Percentiles rank a stretch among this genome's conserved stretches.
Evolutionary conservation across 1,139 yeast species (phyloP).

Genomic region (Yarrowia galli): DNA sequence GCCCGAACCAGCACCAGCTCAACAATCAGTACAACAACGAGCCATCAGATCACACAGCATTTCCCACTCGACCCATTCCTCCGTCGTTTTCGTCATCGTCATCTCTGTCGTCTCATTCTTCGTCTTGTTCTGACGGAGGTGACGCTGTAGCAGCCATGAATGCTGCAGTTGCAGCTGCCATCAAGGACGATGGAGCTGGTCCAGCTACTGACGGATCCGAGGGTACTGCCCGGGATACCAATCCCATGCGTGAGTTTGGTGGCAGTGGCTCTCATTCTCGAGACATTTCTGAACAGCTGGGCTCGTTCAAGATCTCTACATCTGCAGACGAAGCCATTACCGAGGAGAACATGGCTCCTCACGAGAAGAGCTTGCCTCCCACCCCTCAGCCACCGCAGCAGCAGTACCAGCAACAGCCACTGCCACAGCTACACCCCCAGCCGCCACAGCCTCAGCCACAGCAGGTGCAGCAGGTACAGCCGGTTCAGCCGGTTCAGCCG

Average conservation of each 20-base stretch:
- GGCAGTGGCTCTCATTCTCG: background rate
- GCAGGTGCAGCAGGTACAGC: too few species aligned
- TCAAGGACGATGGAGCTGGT: background rate
- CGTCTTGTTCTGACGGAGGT: slow-evolving; percentile 13
- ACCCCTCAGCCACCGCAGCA: background rate
- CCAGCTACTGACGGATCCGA: background rate
- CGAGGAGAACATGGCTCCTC: background rate
- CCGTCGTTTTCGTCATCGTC: slow-evolving; percentile 20
- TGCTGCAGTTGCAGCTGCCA: slow-evolving; percentile 30
- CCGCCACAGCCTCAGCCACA: too few species aligned
- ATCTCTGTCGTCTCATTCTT: slow-evolving; percentile 5
- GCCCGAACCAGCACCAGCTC: too few species aligned
- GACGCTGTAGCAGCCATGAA: slow-evolving; percentile 29
- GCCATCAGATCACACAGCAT: background rate
- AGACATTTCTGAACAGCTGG: slow-evolving; percentile 19
- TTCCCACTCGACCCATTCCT: background rate
- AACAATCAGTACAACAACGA: background rate
- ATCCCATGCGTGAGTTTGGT: background rate
- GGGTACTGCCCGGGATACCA: background rate
- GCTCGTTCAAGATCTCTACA: slow-evolving; percentile 18
- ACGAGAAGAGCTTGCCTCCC: background rate
- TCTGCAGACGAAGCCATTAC: background rate
- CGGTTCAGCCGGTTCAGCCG: too few species aligned
- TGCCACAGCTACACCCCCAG: too few species aligned
- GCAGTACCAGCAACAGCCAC: too few species aligned